Base-by-base conservation (phyloP, 305 asterid species). In the Fraxinus dipetala region DNA sequence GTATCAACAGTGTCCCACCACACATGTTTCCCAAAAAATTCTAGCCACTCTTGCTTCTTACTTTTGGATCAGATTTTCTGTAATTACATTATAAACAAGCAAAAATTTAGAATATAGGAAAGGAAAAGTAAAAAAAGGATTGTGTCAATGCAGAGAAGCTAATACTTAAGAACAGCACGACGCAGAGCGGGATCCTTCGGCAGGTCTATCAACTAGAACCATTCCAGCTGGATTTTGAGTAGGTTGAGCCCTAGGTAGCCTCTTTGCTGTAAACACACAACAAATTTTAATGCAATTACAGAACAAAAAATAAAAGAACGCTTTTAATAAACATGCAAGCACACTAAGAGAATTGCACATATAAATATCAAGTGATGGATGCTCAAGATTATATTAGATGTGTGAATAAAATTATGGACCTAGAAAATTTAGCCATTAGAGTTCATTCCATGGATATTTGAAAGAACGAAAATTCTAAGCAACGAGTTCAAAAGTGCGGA, bases 171-270 rank as follows among this genome's bases (percentile, higher is more conserved):
- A 69, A 89, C 94, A 91, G 84, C 97, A 93, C 5, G 92, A 79
- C 59, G 92, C 83, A 75, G 93, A 74, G 78, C 87, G 90, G 35
- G 97, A 79, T 79, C 92, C 94, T 86, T 92, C 92, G 63, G 90
- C 91, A 74, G 92, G 94, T 86, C 97, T 91, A 85, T 93, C 93
- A 11, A 85, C 93, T 14, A 93, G 91, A 84, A 93, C 94, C 98
- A 94, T 90, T 84, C 97, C 98, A 6, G 97, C 85, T n/a, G 94
- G 89, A 83, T 89, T 92, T 86, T 88, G 94, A 80, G 92, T 76
- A 28, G 96, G 88, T 85, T 92, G 97, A 85, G 97, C 95, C 83
- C 92, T 89, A 77, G 96, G 96, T 79, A 95, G 83, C 85, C 87
- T 91, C 85, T 91, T 92, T 8, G 98, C 97, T 95, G 94, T 80